Percentiles rank a stretch among this genome's conserved stretches.
Evolutionary conservation across 2,329 filamentous ascomycete genomes (phyloP).

Genomic region (Colletotrichum neosansevieriae): DNA sequence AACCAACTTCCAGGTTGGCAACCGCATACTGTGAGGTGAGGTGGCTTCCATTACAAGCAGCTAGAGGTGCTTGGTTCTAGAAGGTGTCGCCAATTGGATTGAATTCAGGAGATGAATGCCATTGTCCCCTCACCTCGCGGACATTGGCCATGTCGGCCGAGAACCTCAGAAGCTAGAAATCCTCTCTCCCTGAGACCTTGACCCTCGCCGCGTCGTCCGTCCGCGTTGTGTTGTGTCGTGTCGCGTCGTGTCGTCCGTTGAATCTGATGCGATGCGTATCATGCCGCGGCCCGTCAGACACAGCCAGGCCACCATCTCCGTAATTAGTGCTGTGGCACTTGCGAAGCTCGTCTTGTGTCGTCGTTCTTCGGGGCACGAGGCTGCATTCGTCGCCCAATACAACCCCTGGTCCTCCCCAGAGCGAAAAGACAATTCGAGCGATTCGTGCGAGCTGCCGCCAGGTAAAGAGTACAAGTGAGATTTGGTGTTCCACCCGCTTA

Average conservation of each 20-base stretch:
- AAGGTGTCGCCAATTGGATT: not conserved
- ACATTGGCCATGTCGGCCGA: conserved; percentile 12
- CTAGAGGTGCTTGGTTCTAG: conserved; percentile 2
- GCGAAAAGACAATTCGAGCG: conserved; percentile 9
- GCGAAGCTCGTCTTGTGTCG: conserved; percentile 9
- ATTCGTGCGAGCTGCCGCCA: not conserved
- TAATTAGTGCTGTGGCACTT: not conserved
- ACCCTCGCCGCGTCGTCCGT: not conserved
- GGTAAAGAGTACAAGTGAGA: conserved; percentile 14
- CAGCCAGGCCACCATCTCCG: not conserved
- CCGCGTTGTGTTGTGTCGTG: not conserved
- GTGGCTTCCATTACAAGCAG: conserved; percentile 1
- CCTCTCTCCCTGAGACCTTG: not conserved
- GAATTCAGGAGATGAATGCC: conserved; percentile 19
- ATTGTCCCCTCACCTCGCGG: conserved; percentile 1
- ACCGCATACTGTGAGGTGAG: too few species aligned
- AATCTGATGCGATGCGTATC: not conserved
- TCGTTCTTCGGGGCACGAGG: conserved; percentile 28
- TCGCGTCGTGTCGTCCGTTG: conserved; percentile 12
- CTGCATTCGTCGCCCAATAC: conserved; percentile 28
- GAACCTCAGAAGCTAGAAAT: not conserved
- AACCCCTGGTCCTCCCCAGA: not conserved
- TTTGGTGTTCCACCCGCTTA: conserved; percentile 3
- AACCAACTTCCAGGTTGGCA: not conserved
- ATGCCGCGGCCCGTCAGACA: not conserved